phyloP scores from a whole-genome alignment of 129 eudicot species.

The Escallonia herrerae region DNA sequence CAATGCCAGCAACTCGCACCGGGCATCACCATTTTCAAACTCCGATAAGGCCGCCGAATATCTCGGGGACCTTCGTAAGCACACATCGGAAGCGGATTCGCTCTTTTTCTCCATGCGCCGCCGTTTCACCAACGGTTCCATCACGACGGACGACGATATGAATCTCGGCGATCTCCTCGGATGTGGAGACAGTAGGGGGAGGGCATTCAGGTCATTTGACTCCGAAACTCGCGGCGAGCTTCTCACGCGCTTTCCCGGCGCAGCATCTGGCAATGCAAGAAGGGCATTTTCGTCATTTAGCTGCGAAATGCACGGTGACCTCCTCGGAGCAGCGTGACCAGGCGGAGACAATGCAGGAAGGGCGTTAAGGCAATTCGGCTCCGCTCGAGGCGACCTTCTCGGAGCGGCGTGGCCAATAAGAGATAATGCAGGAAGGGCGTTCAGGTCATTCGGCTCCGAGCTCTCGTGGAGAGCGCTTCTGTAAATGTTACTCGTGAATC shows the following conservation, averaged over 20 bases:
- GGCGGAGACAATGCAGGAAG: not conserved
- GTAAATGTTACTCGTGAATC: not conserved
- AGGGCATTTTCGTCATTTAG: not conserved
- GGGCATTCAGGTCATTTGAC: not conserved
- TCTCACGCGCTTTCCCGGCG: not conserved
- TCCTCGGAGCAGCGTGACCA: too few relatives aligned
- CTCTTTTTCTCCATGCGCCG: not conserved
- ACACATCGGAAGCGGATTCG: not conserved
- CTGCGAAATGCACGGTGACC: not conserved
- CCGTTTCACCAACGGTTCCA: constrained; percentile 11
- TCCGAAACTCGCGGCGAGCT: not conserved
- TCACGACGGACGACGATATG: not conserved
- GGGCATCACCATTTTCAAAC: not conserved
- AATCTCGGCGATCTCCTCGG: constrained; percentile 37
- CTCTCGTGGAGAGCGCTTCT: not conserved
- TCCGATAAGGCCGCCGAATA: not conserved
- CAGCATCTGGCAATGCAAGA: not conserved
- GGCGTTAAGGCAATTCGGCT: not conserved
- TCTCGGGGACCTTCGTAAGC: constrained; percentile 20
- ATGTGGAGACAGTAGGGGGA: not conserved
- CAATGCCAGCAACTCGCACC: constrained; percentile 14
- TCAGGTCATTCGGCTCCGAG: not conserved
- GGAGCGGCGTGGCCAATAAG: not conserved
- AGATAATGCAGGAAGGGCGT: constrained; percentile 4
- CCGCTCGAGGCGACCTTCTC: not conserved